Percentiles rank a stretch among this genome's conserved stretches.
phyloP scores from a whole-genome alignment of 2,329 filamentous ascomycete species.

The Aspergillus felis region DNA sequence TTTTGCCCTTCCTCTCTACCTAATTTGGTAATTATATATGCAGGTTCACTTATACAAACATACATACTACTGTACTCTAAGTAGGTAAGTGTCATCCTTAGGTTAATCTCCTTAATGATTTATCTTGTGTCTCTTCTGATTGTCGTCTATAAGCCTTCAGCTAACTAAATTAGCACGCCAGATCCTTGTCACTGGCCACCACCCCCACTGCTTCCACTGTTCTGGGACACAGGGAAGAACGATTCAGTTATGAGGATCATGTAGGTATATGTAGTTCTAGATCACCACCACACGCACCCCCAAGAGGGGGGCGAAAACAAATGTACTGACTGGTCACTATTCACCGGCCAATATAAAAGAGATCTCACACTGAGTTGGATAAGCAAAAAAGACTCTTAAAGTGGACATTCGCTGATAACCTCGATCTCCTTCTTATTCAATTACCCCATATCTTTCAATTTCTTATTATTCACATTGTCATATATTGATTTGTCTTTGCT shows the following conservation, averaged over 20 bases:
- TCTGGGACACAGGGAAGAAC: constrained; percentile 18
- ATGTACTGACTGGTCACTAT: background rate
- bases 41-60: constrained; percentile 2
- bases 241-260: constrained; percentile 6
- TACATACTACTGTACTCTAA: constrained; percentile 1
- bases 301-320: constrained; percentile 2
- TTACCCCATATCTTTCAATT: background rate
- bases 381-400: background rate
- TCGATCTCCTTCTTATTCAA: background rate
- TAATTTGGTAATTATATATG: background rate
- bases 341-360: background rate
- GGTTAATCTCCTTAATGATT: background rate
- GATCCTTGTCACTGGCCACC: constrained; percentile 18
- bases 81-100: background rate
- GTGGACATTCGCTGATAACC: background rate
- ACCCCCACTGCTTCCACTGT: constrained; percentile 25
- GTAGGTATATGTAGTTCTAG: constrained; percentile 27
- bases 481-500: background rate
- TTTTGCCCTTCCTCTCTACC: background rate
- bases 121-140: constrained; percentile 3
- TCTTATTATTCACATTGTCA: background rate
- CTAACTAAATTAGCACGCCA: constrained; percentile 11
- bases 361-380: background rate
- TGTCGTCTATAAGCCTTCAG: constrained; percentile 11
- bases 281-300: constrained; percentile 18